phyloP scores from a whole-genome alignment of 768 basidiomycete species.

The Boletus rex-veris region DNA sequence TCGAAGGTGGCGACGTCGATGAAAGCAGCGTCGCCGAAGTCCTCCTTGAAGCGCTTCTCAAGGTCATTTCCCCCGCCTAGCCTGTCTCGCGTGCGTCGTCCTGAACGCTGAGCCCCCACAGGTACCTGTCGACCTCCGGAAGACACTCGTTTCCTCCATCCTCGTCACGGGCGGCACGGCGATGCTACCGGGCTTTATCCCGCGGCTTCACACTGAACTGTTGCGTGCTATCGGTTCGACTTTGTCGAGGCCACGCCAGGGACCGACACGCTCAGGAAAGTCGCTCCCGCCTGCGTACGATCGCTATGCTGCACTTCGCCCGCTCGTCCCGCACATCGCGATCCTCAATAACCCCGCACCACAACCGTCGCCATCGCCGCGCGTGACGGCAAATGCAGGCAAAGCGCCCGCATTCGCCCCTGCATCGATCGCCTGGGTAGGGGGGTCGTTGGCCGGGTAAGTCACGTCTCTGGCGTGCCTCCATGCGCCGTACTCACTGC shows the following conservation, averaged over 20 bases:
- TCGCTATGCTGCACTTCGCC: slow-evolving; percentile 69
- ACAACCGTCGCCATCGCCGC: slow-evolving; percentile 42
- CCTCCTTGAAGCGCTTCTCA: slow-evolving; percentile 74
- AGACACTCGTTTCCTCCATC: slow-evolving; percentile 78
- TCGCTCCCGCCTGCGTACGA: slow-evolving; percentile 56
- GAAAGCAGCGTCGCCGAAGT: slow-evolving; percentile 81
- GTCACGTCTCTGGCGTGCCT: slow-evolving; percentile 24
- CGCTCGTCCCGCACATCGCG: slow-evolving; percentile 68
- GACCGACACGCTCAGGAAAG: slow-evolving; percentile 35
- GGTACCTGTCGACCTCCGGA: slow-evolving; percentile 89
- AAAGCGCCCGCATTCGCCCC: slow-evolving; percentile 87
- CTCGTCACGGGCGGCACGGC: slow-evolving; percentile 86
- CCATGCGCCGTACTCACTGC: not conserved
- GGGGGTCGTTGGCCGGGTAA: slow-evolving; percentile 89
- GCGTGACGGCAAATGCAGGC: slow-evolving; percentile 63
- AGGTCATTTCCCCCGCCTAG: slow-evolving; percentile 39
- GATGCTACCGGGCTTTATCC: slow-evolving; percentile 90
- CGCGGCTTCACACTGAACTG: slow-evolving; percentile 79
- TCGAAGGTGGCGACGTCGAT: slow-evolving; percentile 86
- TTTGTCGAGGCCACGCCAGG: slow-evolving; percentile 30
- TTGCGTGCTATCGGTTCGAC: slow-evolving; percentile 54
- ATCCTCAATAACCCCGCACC: slow-evolving; percentile 84
- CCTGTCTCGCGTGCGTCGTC: not conserved
- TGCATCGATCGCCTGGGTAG: slow-evolving; percentile 84
- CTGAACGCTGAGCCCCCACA: slow-evolving; percentile 29